Base-by-base conservation (phyloP, 2,329 filamentous ascomycete genomes). In the Aspergillus ruber region DNA sequence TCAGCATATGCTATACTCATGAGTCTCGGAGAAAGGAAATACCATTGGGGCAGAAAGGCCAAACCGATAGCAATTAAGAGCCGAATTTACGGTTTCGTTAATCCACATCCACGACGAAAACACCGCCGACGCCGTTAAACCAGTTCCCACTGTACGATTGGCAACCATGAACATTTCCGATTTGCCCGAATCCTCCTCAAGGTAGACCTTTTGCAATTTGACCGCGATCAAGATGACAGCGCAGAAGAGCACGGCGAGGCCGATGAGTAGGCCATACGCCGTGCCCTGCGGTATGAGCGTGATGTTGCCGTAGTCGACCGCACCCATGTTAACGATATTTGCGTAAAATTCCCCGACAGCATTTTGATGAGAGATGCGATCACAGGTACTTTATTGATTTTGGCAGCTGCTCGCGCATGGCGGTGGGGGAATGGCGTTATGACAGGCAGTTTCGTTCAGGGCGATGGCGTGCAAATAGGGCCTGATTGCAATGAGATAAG, bases 261-360 rank as follows among this genome's bases (percentile, higher is more conserved):
- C 75, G 48, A 77, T 67, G 38, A 78, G 67, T 17, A 77, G 61
- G 49, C 74, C 74, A 63, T 77, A 76, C 13, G 56, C 62, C 10
- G 60, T 56, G 36, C 62, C 61, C 36, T 64, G 61, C 3, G 62
- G 50, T 36, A 64, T 54, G 23, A 64, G 47, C 33, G 53, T 45
- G 18, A 51, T 41, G 10, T 20, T 18, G 17, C 10, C 36, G 36
- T 12, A 18, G n/a, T 20, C 17, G 36, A 20, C 7, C 4, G 17
- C 10, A 18, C 36, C 36, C 36, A 39, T 39, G 6, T 9, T 20
- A 18, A 18, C 17, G n/a, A 36, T 15, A 6, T 36, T 36, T 36
- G n/a, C 17, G 21, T 39, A 39, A 12, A 39, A 10, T 39, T 39
- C n/a, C 9, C 10, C 25, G 25, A 2, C 2, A 8, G 8, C n/a